Evolutionary conservation across 352 stramenopile species (phyloP).

Genomic region (Globisporangium echinulatum): DNA sequence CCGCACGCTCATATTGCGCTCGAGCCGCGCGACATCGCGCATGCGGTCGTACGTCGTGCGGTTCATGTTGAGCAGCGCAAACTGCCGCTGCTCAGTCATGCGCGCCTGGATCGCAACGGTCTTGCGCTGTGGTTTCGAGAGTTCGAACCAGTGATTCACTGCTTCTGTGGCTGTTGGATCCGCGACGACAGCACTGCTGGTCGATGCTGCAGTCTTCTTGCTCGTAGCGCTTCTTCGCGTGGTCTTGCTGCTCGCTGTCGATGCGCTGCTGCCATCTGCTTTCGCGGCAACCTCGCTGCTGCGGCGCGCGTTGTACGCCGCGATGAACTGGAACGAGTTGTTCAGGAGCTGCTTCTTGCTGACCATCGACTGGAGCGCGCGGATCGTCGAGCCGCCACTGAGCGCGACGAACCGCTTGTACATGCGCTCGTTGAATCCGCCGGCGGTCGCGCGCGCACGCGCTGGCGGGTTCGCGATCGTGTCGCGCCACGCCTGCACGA

Average conservation of each 20-base stretch:
- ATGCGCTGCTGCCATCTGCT: not conserved
- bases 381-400: slow-evolving; percentile 3
- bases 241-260: not conserved
- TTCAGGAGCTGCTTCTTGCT: slow-evolving; percentile 14
- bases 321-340: slow-evolving; percentile 14
- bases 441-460: not conserved
- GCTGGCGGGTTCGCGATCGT: slow-evolving; percentile 6
- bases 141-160: slow-evolving; percentile 10
- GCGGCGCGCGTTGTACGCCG: slow-evolving; percentile 2
- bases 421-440: slow-evolving; percentile 9
- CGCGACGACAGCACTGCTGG: too few relatives aligned
- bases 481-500: slow-evolving; percentile 9
- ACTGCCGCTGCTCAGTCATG: slow-evolving; percentile 9
- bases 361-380: slow-evolving; percentile 5
- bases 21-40: slow-evolving; percentile 7
- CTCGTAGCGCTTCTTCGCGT: too few relatives aligned
- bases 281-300: not conserved
- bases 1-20: slow-evolving; percentile 8
- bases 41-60: slow-evolving; percentile 8
- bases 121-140: slow-evolving; percentile 8
- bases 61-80: slow-evolving; percentile 8
- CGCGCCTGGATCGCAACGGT: not conserved
- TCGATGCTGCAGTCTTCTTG: not conserved
- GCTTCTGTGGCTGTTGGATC: not conserved
- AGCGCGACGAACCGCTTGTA: slow-evolving; percentile 9